phyloP scores from a whole-genome alignment of 169 alveolate species.

The Neospora caninum region DNA sequence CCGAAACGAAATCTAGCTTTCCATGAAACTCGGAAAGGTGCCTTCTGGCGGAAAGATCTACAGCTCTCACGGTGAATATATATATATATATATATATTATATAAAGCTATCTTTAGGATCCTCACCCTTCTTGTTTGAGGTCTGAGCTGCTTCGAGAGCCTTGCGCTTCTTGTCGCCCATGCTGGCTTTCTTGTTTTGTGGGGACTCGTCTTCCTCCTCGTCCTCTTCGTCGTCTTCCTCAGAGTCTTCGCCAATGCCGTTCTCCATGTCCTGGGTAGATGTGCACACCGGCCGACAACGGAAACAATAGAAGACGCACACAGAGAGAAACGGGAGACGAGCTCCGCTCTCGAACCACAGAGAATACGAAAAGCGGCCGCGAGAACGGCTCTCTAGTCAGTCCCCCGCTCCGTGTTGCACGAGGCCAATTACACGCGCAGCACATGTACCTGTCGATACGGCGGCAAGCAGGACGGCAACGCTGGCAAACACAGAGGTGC shows the following conservation, averaged over 20 bases:
- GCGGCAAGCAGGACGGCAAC: too few species aligned
- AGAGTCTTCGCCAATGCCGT: slow-evolving; percentile 20
- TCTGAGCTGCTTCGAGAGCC: background rate
- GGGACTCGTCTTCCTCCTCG: slow-evolving; percentile 8
- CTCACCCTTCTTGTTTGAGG: slow-evolving; percentile 26
- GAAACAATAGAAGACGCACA: background rate
- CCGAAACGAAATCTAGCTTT: too few species aligned
- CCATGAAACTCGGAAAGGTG: too few species aligned
- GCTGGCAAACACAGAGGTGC: too few species aligned
- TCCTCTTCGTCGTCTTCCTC: slow-evolving; percentile 36
- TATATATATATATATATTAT: background rate
- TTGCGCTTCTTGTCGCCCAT: slow-evolving; percentile 52
- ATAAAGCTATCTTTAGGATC: background rate
- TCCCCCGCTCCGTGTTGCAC: too few species aligned
- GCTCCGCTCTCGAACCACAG: too few species aligned
- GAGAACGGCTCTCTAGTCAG: too few species aligned
- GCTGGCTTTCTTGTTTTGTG: background rate
- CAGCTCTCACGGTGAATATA: background rate
- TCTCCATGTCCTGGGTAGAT: background rate
- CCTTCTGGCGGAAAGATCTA: background rate
- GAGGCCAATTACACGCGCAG: too few species aligned
- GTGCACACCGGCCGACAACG: background rate
- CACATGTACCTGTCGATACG: too few species aligned
- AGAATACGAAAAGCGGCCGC: too few species aligned
- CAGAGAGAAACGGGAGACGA: too few species aligned